Evolutionary conservation across 805 yeast genomes (phyloP).

Genomic region (Candida cerambycidarum): DNA sequence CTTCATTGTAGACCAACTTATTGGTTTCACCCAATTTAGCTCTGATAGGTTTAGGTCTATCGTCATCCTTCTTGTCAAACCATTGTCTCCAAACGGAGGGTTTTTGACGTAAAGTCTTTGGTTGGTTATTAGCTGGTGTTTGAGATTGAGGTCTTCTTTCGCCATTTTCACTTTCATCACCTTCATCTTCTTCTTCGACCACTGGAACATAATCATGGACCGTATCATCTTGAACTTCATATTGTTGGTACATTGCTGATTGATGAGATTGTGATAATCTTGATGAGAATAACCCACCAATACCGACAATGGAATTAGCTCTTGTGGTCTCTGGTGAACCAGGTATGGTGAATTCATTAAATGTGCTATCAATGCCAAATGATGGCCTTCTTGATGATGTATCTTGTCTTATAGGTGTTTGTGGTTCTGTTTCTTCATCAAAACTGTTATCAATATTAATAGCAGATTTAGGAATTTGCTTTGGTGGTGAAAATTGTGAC

Average conservation of each 20-base stretch:
- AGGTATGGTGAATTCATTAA: conserved; percentile 45
- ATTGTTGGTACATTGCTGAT: conserved; percentile 43
- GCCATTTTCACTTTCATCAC: too few relatives aligned
- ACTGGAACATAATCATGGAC: conserved; percentile 43
- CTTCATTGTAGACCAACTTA: conserved; percentile 76
- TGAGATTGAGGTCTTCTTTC: conserved; percentile 19
- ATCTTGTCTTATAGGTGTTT: conserved; percentile 13
- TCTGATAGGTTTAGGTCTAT: conserved; percentile 70
- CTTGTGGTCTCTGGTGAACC: conserved; percentile 48
- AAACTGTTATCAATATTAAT: conserved; percentile 34
- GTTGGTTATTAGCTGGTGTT: conserved; percentile 6
- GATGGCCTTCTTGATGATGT: conserved; percentile 16
- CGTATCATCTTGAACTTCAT: conserved; percentile 46
- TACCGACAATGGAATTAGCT: conserved; percentile 41
- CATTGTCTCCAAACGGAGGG: conserved; percentile 14
- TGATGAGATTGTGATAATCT: conserved; percentile 45
- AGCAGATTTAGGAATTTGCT: background rate
- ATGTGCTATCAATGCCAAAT: conserved; percentile 22
- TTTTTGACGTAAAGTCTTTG: conserved; percentile 3
- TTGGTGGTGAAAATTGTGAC: conserved; percentile 1
- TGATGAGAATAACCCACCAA: conserved; percentile 36
- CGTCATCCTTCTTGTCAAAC: conserved; percentile 37
- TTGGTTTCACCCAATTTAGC: conserved; percentile 86
- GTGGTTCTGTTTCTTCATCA: conserved; percentile 24
- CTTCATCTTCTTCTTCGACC: conserved; percentile 47